Evolutionary conservation across 1,139 yeast species (phyloP), one percentile per base, ranked within the genome.

Genomic region (Pneumocystis murina): DNA sequence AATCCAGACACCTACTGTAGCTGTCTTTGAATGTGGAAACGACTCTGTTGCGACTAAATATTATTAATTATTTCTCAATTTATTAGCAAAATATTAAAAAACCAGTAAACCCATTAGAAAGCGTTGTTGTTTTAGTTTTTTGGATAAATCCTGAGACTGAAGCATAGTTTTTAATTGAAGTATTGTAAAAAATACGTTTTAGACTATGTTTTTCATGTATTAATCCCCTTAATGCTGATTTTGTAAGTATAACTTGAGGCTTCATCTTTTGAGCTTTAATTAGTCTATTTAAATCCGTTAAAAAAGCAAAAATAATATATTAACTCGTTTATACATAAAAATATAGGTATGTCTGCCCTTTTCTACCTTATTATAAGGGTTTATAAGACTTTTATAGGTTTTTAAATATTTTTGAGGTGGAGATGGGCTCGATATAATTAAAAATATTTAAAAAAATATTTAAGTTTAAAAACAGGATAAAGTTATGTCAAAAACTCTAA

Each of bases 1-100:
- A 68, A 92, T 91, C 90, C 91, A 86, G 61, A 92, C 92, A 1
- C 97, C 98, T 14, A 94, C 97, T 1, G 98, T 92, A 68, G 98
- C 97, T 59, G 97, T 90, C 70, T 85, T 81, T 5, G 95, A 86
- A 66, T 88, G 86, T 12, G 98, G 97, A 75, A 87, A 84, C 60
- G 80, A 73, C 73, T 92, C 97, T 63, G 95, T 82, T 63, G 97
- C 98, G 61, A 70, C 64, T 36, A n/a, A 38, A n/a, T 36, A 17
- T 39, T 55, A 30, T 62, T 39, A 48, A 62, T 12, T n/a, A 58
- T 20, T 7, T 16, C 4, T 3, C 10, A n/a, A 20, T 41, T 16
- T 58, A 24, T 30, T 8, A 8, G 14, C n/a, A 1, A 48, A 35
- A 20, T 14, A 16, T 33, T 24, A 40, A 33, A 62, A 67, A 40